Base-by-base conservation (phyloP, 345 rosid species). In the Pugionium dolabratum region DNA sequence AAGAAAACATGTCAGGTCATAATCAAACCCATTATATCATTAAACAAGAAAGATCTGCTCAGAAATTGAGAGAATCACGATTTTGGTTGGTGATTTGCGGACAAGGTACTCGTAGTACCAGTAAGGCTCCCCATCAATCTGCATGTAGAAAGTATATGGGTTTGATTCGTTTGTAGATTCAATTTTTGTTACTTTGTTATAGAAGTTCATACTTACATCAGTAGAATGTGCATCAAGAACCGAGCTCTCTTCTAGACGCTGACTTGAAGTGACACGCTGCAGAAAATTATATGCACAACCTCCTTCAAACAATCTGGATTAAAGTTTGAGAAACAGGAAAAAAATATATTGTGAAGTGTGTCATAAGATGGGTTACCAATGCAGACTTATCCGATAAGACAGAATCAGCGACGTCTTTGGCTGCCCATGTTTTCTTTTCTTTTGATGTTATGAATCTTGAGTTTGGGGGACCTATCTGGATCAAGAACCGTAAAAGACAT, bases 401-500 rank as follows among this genome's bases (percentile, higher is more conserved):
- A 74, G 98, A 84, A 75, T 93, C 97, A 42, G 96, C 91, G 56
- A 93, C 87, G 72, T 85, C 91, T 81, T 90, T 90, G 48, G 98
- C 94, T 42, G 62, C 71, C 98, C 96, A 90, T 49, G 78, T 69
- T 67, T 80, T 86, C 83, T 86, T 93, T 35, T 93, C 98, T 74
- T 87, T 84, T 4, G 90, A 81, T 69, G 85, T 90, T 76, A 90
- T 37, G 70, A 88, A 71, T 70, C 79, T 81, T 67, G 72, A 53
- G 83, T 86, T 89, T n/a, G 96, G 97, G 52, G 97, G 98, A 77
- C 96, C 94, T 83, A 93, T 78, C 98, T 93, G 98, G 79, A 83
- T 70, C 70, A 74, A 81, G 67, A 49, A 53, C 62, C 61, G 54
- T 69, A 72, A 75, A 74, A 62, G 49, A 72, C 67, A 81, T 39